Evolutionary conservation across 208 protist genomes (phyloP).

Genomic region (Acanthamoeba royreba): DNA sequence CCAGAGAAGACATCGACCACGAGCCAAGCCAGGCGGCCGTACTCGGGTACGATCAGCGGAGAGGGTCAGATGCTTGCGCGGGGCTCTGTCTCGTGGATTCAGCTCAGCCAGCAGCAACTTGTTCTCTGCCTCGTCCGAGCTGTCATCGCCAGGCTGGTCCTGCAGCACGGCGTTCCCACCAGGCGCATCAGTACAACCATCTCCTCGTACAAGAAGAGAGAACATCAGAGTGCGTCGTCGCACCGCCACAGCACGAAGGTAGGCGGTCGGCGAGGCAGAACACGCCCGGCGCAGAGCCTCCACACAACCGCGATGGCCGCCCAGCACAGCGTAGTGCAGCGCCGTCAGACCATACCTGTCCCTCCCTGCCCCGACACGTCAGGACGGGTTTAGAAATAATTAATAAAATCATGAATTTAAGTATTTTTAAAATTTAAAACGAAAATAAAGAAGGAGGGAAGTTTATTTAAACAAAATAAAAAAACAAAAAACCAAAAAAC

Average conservation of each 20-base stretch:
- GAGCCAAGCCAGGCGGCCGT: too few relatives aligned
- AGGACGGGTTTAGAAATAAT: too few relatives aligned
- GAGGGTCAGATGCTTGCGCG: not conserved
- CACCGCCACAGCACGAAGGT: not conserved
- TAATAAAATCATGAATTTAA: too few relatives aligned
- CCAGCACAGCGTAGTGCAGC: not conserved
- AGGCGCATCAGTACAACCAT: too few relatives aligned
- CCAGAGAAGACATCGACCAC: too few relatives aligned
- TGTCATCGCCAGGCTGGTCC: not conserved
- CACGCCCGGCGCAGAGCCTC: not conserved
- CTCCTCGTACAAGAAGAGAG: too few relatives aligned
- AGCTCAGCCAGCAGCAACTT: not conserved
- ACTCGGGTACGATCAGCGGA: not conserved
- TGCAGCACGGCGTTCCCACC: not conserved
- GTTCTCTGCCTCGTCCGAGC: too few relatives aligned
- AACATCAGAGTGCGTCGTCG: too few relatives aligned
- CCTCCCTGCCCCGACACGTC: not conserved
- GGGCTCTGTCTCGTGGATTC: not conserved
- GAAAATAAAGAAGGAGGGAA: too few relatives aligned
- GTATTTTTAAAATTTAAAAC: too few relatives aligned
- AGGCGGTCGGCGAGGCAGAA: not conserved
- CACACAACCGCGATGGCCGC: not conserved
- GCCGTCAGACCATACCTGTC: not conserved
- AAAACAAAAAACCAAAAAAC: too few relatives aligned
- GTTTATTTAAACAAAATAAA: too few relatives aligned